phyloP scores from a whole-genome alignment of 1,139 yeast genomes.

The Groenewaldozyma auringiensis region DNA sequence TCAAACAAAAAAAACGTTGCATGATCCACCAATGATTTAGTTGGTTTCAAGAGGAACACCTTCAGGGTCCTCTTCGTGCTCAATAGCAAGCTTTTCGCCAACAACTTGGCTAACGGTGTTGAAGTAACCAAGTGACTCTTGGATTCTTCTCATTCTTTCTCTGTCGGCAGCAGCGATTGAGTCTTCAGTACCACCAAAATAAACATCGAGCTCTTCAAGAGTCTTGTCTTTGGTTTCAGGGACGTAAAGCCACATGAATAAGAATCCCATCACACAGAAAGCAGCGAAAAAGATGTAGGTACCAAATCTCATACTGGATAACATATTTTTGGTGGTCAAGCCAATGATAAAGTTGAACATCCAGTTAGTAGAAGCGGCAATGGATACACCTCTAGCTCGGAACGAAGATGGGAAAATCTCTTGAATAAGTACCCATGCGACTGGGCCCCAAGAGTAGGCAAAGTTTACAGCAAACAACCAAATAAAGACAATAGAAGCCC shows the following conservation, averaged over 20 bases:
- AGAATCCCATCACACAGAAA: constrained; percentile 20
- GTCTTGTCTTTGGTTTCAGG: constrained; percentile 45
- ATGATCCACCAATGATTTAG: too few relatives aligned
- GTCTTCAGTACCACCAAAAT: constrained; percentile 20
- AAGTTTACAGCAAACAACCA: constrained; percentile 67
- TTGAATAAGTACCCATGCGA: constrained; percentile 72
- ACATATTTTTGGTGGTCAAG: constrained; percentile 42
- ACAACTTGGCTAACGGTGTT: constrained; percentile 11
- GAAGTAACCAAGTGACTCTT: constrained; percentile 19
- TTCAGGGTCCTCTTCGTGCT: constrained; percentile 11
- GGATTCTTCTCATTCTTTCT: constrained; percentile 24
- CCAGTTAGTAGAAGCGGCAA: constrained; percentile 71
- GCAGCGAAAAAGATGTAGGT: constrained; percentile 40
- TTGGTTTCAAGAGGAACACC: too few relatives aligned
- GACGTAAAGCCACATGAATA: constrained; percentile 34
- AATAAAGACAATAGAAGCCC: constrained; percentile 56
- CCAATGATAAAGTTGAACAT: constrained; percentile 68
- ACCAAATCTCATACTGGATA: constrained; percentile 32
- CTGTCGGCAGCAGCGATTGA: constrained; percentile 21
- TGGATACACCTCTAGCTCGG: constrained; percentile 66
- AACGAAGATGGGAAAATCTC: constrained; percentile 63
- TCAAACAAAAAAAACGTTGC: too few relatives aligned
- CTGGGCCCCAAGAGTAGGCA: constrained; percentile 73
- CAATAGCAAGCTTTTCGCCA: constrained; percentile 13
- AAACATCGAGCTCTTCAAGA: constrained; percentile 41